phyloP scores from a whole-genome alignment of 495 filamentous ascomycete species.

The Trichocladium uniseriatum region DNA sequence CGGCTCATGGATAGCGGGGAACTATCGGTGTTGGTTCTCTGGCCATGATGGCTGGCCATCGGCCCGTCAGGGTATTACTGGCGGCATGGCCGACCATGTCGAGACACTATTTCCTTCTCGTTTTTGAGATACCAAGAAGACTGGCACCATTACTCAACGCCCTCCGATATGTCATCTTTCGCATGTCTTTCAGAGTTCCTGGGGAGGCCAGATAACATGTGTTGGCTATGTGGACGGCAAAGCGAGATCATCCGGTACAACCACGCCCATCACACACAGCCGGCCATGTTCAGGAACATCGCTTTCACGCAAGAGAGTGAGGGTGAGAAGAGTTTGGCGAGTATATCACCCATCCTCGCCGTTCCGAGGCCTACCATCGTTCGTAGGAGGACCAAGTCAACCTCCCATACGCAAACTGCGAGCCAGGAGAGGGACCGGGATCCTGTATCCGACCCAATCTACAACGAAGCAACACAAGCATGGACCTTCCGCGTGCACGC shows the following conservation, averaged over 20 bases:
- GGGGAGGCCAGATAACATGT: conserved; percentile 1
- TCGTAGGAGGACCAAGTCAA: background rate
- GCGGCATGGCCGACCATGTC: no score
- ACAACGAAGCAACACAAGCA: background rate
- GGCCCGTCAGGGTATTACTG: no score
- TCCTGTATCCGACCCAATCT: background rate
- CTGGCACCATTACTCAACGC: no score
- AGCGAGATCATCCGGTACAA: conserved; percentile 2
- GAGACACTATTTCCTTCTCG: no score
- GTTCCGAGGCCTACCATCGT: background rate
- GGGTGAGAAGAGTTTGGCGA: background rate
- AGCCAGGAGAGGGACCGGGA: background rate
- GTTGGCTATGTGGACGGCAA: conserved; percentile 16
- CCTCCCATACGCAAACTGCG: no score
- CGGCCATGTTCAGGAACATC: background rate
- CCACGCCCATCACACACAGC: background rate
- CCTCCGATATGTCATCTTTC: background rate
- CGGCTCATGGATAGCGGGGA: no score
- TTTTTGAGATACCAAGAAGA: no score
- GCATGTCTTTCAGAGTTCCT: background rate
- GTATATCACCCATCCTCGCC: background rate
- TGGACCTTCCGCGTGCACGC: conserved; percentile 18
- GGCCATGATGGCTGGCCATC: no score
- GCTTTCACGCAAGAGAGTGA: background rate
- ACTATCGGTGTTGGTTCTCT: no score